These are phyloP conservation scores for Setomelanomma holmii DNA, from an alignment of 2,329 filamentous ascomycete species.

Conservation along the genomic window DNA sequence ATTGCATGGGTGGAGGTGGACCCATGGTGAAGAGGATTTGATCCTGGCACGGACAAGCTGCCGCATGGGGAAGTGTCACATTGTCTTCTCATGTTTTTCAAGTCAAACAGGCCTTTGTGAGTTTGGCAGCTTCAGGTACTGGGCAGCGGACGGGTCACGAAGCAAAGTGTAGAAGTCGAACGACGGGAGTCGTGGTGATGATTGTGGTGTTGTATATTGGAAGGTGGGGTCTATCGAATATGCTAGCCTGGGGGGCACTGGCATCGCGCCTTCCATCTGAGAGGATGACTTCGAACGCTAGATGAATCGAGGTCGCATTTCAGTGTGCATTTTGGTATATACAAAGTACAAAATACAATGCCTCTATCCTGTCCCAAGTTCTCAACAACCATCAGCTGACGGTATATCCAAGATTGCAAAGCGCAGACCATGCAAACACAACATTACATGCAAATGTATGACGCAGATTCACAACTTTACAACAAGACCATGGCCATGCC, in stretches of 20 bases:
- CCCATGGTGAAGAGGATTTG: not conserved
- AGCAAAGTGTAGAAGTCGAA: too few species aligned
- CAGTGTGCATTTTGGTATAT: conserved; percentile 5
- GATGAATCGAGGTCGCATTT: not conserved
- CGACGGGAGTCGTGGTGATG: too few species aligned
- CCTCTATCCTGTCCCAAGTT: conserved; percentile 1
- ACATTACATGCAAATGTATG: conserved; percentile 1
- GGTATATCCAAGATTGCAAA: not conserved
- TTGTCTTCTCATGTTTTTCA: too few species aligned
- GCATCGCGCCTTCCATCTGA: too few species aligned
- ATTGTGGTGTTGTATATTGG: too few species aligned
- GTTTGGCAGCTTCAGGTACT: too few species aligned
- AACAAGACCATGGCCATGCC: conserved; percentile 64
- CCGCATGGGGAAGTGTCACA: not conserved
- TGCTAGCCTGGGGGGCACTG: too few species aligned
- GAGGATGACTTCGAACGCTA: not conserved
- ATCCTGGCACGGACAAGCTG: not conserved
- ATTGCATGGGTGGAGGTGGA: not conserved
- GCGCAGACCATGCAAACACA: conserved; percentile 15
- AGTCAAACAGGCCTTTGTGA: too few species aligned
- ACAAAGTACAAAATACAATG: conserved; percentile 9
- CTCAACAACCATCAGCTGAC: not conserved
- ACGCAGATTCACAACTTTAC: too few species aligned
- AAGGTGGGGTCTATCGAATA: too few species aligned
- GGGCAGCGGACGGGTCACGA: too few species aligned